Percentiles rank a stretch among this genome's conserved stretches.
Conservation (phyloP, 2,329 filamentous ascomycete genomes). For the Chaetomiaceae sp. region DNA sequence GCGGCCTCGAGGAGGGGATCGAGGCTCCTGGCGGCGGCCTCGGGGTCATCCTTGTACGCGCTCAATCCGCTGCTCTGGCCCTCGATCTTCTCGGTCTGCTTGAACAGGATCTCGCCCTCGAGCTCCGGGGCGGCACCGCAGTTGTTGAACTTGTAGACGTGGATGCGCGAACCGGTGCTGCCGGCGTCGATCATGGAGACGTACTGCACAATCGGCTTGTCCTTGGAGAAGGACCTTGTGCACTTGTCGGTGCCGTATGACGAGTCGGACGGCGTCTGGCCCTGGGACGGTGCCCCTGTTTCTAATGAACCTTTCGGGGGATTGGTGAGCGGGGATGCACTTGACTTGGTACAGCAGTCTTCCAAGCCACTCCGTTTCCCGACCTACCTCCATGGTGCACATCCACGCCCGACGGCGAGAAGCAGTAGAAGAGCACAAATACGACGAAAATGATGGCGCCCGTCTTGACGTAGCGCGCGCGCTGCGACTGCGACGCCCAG, state of each 20-base stretch:
- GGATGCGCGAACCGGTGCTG: slow-evolving; percentile 94
- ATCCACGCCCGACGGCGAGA: slow-evolving; percentile 55
- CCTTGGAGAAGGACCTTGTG: slow-evolving; percentile 74
- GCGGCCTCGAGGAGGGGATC: slow-evolving; percentile 85
- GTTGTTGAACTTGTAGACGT: slow-evolving; percentile 99
- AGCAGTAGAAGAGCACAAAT: slow-evolving; percentile 58
- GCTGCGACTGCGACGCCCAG: slow-evolving; percentile 60
- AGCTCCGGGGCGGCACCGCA: slow-evolving; percentile 93
- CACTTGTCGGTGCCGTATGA: slow-evolving; percentile 69
- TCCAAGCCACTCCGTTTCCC: too few relatives aligned
- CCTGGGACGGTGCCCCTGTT: slow-evolving; percentile 30
- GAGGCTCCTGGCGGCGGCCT: slow-evolving; percentile 83
- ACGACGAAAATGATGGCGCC: slow-evolving; percentile 56
- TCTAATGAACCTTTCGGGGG: too few relatives aligned
- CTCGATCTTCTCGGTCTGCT: slow-evolving; percentile 83
- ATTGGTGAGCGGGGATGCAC: too few relatives aligned
- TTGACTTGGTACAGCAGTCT: too few relatives aligned
- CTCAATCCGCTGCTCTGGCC: slow-evolving; percentile 66
- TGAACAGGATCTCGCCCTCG: slow-evolving; percentile 77
- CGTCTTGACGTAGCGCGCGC: slow-evolving; percentile 61
- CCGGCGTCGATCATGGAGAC: slow-evolving; percentile 98
- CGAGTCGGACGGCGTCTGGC: slow-evolving; percentile 54
- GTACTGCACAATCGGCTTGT: slow-evolving; percentile 94
- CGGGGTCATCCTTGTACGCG: slow-evolving; percentile 78
- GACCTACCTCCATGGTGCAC: slow-evolving; percentile 46